Evolutionary conservation across 2,329 filamentous ascomycete genomes (phyloP), one percentile per base, ranked within the genome.

Genomic region (Escovopsis weberi): DNA sequence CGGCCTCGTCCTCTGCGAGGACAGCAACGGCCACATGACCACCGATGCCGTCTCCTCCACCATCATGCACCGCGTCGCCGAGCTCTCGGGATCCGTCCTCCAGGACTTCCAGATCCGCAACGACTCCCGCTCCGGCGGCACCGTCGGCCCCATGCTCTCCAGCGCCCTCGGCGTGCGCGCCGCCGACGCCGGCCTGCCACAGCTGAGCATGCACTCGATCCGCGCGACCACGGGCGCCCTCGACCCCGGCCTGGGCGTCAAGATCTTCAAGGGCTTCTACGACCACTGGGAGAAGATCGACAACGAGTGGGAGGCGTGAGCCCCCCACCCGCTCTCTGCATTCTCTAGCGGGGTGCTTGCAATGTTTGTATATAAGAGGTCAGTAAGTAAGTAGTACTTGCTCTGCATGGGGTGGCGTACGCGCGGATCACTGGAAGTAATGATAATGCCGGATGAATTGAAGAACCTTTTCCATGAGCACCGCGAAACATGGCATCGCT

Each of bases 91-190:
- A 40, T 77, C 76, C 44, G 76, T 72, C 39, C 70, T 93, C 42
- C 91, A 96, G 63, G 69, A 83, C 6, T 96, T 96, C 71, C 87
- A 94, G 70, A 96, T 96, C 59, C 70, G 91, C 44, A 98, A 96
- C 58, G 91, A 96, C 62, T 82, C 75, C 9, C 71, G 89, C 43
- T 85, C 79, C 55, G 91, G 91, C 28, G 91, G 91, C 12, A 98
- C 91, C 0, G 87, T 96, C n/a, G 91, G 91, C 0, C 91, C 91
- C 1, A 87, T 88, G 75, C 70, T 94, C 33, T 86, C 80, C 51
- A 78, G 80, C 26, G 75, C 74, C 26, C 83, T 91, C 62, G 89
- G 89, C 28, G 80, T 94, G 45, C 68, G 85, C 41, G 77, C 85
- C 0, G 82, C 91, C 39, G 89, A 96, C 58, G 86, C 85, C 1